Base-by-base conservation (phyloP, 225 moss, liverwort and hornwort species). In the Sphagnum contortum region DNA sequence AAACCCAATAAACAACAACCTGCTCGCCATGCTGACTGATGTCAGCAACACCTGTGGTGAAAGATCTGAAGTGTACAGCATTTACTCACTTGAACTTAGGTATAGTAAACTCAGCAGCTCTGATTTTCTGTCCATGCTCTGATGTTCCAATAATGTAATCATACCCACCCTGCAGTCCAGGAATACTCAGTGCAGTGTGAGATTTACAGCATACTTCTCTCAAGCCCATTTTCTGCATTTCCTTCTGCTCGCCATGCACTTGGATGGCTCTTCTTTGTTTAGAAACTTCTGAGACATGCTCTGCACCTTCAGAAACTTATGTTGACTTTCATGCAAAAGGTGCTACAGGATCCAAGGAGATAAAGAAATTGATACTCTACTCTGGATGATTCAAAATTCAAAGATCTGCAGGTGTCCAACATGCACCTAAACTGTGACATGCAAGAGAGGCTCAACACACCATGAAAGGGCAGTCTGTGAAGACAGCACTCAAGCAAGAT, bases 71-170 rank as follows among this genome's bases (percentile, higher is more conserved):
- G 9, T 55, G 60, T 49, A 68, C 54, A 57, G 57, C 6, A 7
- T 62, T 49, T 45, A 70, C 83, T 69, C 76, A 91, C 94, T 81
- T 85, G 76, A 96, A 96, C 49, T 72, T 72, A 57, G 92, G 88
- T 52, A 96, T 68, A 9, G 74, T 71, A 73, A 92, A 76, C 48
- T 85, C 83, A 50, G 80, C 70, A 63, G 96, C 75, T 48, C 75
- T 79, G 9, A 83, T 64, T 77, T 83, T 87, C 65, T 88, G 85
- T 65, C 96, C 96, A 65, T 90, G 96, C 76, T 96, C 96, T 64
- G 96, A 96, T 61, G 96, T 96, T 67, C 96, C 96, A 57, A 96
- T 84, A 67, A 79, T 82, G 68, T 89, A 83, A 72, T 92, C 96
- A 77, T 96, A 96, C 59, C 90, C 92, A 47, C 79, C 84, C 94